Evolutionary conservation across 164 flowering plant species (phyloP), one percentile per base, ranked within the genome.

Genomic region (Chloranthus sessilifolius): DNA sequence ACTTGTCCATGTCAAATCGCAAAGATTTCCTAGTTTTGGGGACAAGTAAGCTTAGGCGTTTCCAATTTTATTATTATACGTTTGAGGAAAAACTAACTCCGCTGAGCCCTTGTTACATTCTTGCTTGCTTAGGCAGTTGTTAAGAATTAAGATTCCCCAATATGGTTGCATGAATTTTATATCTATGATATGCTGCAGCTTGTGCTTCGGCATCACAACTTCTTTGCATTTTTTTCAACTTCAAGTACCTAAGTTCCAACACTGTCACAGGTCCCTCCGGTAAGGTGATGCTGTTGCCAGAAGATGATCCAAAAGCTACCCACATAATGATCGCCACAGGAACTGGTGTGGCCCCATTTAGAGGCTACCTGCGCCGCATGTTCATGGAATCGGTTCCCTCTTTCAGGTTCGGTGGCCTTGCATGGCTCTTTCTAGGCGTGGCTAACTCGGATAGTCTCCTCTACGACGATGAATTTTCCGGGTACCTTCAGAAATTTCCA

Each of bases 321-420:
- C 97, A 88, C 78, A 88, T 92, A 58, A 92, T 92, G 99, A 82
- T 86, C 45, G 99, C 86, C 10, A 92, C 99, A 7, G 99, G 97
- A 6, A 92, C 99, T 7, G 99, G 94, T 9, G 78, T 92, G 51
- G 99, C 99, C 29, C 99, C 99, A 6, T 92, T 31, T 55, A 67
- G 99, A 70, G 99, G 92, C 49, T 92, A 88, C 66, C 95, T 92
- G 22, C 88, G 97, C 8, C 94, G 99, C 2, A 88, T 92, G 97
- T 92, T 92, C 77, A 86, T 92, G 99, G 99, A 92, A 58, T 65
- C 78, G 33, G 78, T 88, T 9, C 83, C 94, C 8, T 66, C 69
- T 5, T 85, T 52, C 77, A 84, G 80, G 65, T 92, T 92, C 56
- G 65, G 62, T n/a, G 97, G 97, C 40, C 86, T 86, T 52, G 95